A percentile compares a stretch with the other conserved stretches of the same genome.
These are phyloP conservation scores for Aspergillus wentii DNA, from an alignment of 495 filamentous ascomycete genomes.

Conservation along the genomic window DNA sequence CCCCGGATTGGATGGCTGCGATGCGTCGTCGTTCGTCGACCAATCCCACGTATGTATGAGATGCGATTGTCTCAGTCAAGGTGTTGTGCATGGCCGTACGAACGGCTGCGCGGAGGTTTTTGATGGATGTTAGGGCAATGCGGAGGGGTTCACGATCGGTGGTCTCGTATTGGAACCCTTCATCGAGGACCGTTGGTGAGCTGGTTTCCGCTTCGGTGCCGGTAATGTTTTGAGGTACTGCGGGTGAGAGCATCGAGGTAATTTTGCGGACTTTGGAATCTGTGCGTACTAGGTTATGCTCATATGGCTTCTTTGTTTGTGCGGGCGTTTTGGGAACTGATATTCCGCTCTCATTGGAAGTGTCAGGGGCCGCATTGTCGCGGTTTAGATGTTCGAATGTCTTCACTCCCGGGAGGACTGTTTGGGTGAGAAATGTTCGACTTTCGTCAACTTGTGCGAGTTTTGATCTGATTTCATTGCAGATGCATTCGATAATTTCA, in stretches of 20 bases:
- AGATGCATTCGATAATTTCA: slow-evolving; percentile 88
- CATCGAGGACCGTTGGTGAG: slow-evolving; percentile 23
- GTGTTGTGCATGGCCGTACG: slow-evolving; percentile 83
- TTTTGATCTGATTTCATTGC: slow-evolving; percentile 71
- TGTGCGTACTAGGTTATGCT: slow-evolving; percentile 86
- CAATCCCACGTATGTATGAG: slow-evolving; percentile 89
- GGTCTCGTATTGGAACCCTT: slow-evolving; percentile 62
- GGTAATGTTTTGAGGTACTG: slow-evolving; percentile 13
- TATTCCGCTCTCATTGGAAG: slow-evolving; percentile 7
- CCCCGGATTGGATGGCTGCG: slow-evolving; percentile 86
- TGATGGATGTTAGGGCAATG: slow-evolving; percentile 75
- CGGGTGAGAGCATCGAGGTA: slow-evolving; percentile 80
- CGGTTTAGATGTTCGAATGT: slow-evolving; percentile 27
- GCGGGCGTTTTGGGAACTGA: slow-evolving; percentile 32
- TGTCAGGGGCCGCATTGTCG: slow-evolving; percentile 14
- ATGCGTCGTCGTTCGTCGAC: slow-evolving; percentile 85
- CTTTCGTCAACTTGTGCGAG: slow-evolving; percentile 90
- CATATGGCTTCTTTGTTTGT: slow-evolving; percentile 61
- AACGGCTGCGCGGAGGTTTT: slow-evolving; percentile 73
- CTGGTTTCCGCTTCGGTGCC: slow-evolving; percentile 11
- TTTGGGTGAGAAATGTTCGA: slow-evolving; percentile 91
- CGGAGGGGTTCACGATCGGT: slow-evolving; percentile 61
- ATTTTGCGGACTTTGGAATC: slow-evolving; percentile 91
- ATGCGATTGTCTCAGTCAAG: slow-evolving; percentile 83
- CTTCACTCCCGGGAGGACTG: slow-evolving; percentile 64